A percentile compares a stretch with the other conserved stretches of the same genome.
These are phyloP conservation scores for Cajanus cajan DNA, from an alignment of 306 rosid species.

Conservation along the genomic window DNA sequence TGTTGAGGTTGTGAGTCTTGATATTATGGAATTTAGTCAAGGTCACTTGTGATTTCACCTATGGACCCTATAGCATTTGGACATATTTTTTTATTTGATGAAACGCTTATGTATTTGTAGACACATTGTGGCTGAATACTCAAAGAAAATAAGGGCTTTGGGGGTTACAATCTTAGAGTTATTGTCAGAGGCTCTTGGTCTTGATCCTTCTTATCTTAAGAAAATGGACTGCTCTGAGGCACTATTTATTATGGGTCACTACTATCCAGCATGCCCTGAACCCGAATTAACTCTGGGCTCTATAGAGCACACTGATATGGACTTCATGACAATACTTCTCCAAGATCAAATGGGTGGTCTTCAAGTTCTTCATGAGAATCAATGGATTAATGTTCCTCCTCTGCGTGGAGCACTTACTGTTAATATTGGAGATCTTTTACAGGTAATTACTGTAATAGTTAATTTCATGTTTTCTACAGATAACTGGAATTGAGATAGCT, in stretches of 20 bases:
- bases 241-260: slow-evolving; percentile 5
- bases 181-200: slow-evolving; percentile 39
- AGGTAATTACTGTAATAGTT: background rate
- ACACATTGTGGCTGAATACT: slow-evolving; percentile 37
- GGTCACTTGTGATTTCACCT: background rate
- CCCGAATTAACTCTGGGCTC: slow-evolving; percentile 36
- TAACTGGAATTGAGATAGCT: background rate
- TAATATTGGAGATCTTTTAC: slow-evolving; percentile 33
- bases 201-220: slow-evolving; percentile 16
- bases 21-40: background rate
- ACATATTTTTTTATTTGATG: background rate
- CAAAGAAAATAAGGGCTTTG: slow-evolving; percentile 35
- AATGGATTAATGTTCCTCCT: slow-evolving; percentile 33
- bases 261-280: slow-evolving; percentile 41
- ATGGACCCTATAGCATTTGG: background rate
- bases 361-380: slow-evolving; percentile 34
- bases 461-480: background rate
- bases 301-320: slow-evolving; percentile 30
- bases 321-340: slow-evolving; percentile 45
- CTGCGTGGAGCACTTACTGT: slow-evolving; percentile 27
- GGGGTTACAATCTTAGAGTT: slow-evolving; percentile 28
- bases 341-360: slow-evolving; percentile 54
- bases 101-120: slow-evolving; percentile 7
- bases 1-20: background rate
- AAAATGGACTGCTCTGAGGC: slow-evolving; percentile 25